Conservation (phyloP, 306 rosid species). For the cucumber (Cucumis sativus) region DNA sequence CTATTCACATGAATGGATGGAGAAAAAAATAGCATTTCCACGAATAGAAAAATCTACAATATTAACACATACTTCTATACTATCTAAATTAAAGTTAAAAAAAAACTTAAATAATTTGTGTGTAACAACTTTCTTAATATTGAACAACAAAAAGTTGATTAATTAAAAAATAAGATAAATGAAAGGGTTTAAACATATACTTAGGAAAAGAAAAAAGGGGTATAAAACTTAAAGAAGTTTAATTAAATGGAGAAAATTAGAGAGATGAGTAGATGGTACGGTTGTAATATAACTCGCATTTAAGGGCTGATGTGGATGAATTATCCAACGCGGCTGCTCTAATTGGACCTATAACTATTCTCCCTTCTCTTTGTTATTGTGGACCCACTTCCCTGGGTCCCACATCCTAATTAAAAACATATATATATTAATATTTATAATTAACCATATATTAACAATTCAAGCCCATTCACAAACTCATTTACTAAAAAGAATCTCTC, state of each 20-base stretch:
- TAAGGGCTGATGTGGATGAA: neutral
- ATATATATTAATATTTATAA: neutral
- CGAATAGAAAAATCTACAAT: too few species aligned
- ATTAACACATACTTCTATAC: too few species aligned
- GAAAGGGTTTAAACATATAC: too few species aligned
- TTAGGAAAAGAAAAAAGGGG: neutral
- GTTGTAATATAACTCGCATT: neutral
- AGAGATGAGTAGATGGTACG: neutral
- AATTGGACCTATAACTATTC: conserved; percentile 4
- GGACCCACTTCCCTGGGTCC: neutral
- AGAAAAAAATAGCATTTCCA: too few species aligned
- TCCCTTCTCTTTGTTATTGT: neutral
- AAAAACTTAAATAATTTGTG: too few species aligned
- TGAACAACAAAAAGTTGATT: neutral
- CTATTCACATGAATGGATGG: too few species aligned
- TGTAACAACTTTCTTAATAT: too few species aligned
- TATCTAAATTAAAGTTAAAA: too few species aligned
- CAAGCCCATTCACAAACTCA: neutral
- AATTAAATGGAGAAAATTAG: neutral
- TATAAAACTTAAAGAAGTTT: neutral
- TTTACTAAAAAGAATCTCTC: neutral
- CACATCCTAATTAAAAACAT: neutral
- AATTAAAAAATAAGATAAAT: too few species aligned
- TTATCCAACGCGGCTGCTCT: conserved; percentile 9
- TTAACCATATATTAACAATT: neutral